Base-by-base conservation (phyloP, 2,329 filamentous ascomycete genomes). In the Paecilomyces dactylethromorphus region DNA sequence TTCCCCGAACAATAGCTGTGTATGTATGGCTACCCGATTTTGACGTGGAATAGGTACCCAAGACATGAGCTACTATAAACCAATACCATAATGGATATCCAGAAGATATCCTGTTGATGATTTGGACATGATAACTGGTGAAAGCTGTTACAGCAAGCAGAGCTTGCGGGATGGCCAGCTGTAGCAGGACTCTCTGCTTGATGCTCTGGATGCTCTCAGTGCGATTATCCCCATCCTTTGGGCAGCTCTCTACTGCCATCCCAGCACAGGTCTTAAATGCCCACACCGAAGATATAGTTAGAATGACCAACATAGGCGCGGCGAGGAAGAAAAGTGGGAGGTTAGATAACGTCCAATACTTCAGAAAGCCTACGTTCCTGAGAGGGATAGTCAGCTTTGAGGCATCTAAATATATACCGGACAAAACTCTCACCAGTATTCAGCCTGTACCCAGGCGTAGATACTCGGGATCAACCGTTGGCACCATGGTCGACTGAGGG, bases 41-140 rank as follows among this genome's bases (percentile, higher is more conserved):
- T 59, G 33, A 58, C 55, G n/a, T 58, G 55, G 54, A 62, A 62
- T 57, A 58, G 33, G 64, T 59, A 32, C 64, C 61, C 52, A 74
- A 59, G 15, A 68, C 64, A 35, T 62, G 62, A 18, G 75, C 76
- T 0, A 89, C 90, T 45, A 96, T 71, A 80, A 88, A 91, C 81
- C 89, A 87, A 71, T 96, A 94, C 91, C 92, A 97, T 18, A 94
- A 75, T 1, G 92, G 90, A 73, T 93, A 96, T 0, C 87, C 93
- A 0, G 92, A 96, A 1, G 91, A 88, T 15, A 99, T 82, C 24
- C 94, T 85, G 52, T 89, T 96, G 67, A 97, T 88, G 65, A 99
- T 95, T 74, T 99, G 94, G 26, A 97, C 89, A 70, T 99, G 94
- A 69, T 95, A 96, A 62, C 79, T 91, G 12, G 87, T 91, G 21